Base-by-base conservation (phyloP, 768 basidiomycete species). In the Rhizopogon vinicolor region DNA sequence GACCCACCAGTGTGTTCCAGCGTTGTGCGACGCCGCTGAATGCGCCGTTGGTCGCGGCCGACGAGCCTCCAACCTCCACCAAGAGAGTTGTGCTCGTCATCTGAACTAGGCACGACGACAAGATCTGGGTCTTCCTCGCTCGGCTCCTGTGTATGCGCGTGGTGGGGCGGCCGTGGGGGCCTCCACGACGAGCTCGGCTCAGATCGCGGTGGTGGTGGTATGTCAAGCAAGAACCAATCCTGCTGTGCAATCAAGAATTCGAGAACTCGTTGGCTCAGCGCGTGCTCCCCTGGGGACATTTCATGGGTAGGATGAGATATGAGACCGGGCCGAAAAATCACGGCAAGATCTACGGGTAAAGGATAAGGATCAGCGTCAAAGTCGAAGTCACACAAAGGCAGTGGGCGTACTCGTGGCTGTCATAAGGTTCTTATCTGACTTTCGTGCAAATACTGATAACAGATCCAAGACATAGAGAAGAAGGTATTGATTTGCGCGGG, bases 201-300 rank as follows among this genome's bases (percentile, higher is more conserved):
- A 0, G 72, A 52, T 2, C 68, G 71, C 18, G 83, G 81, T 2
- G 90, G 88, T 1, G 89, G 84, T 6, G 90, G 83, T 41, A 91
- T 88, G 62, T 91, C 93, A 50, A 97, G 73, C 79, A 96, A 82
- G 71, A 99, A 99, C 81, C 87, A 88, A 65, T 96, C 94, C 67
- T 98, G 95, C 59, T 98, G 87, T n/a, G 84, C 87, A 61, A 99
- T 97, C 52, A 99, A 77, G 69, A 97, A 98, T 68, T 98, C 94
- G 49, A 99, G 80, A 29, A 98, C 95, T 54, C 79, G 77, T 70
- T 97, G 96, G 60, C 89, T 93, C 7, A 93, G 80, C 8, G 84
- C 82, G 72, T 98, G 93, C 65, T 96, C 93, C 44, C 81, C 73
- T 0, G 93, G 93, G 6, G 82, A 83, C 76, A 95, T 83, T 64